Conservation (phyloP, 345 rosid species). For the Camelina hispida region DNA sequence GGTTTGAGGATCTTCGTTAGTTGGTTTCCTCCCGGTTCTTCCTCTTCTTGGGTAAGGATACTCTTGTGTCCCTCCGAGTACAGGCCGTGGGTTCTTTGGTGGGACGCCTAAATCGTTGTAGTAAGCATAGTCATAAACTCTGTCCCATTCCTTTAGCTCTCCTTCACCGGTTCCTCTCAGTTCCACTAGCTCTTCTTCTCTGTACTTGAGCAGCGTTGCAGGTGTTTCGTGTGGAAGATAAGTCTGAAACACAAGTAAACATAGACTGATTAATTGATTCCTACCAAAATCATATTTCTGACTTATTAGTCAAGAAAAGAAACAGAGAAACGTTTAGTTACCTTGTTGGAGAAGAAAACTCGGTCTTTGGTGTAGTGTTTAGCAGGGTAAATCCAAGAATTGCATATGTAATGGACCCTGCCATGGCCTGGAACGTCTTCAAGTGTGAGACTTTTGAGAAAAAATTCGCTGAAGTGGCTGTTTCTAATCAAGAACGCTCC, state of each 20-base stretch:
- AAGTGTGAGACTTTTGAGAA: conserved; percentile 69
- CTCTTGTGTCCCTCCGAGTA: conserved; percentile 75
- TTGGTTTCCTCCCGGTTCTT: conserved; percentile 71
- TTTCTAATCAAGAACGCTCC: conserved; percentile 68
- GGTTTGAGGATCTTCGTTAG: conserved; percentile 51
- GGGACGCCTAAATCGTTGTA: conserved; percentile 83
- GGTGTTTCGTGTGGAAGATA: conserved; percentile 82
- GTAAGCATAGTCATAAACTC: conserved; percentile 84
- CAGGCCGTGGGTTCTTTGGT: conserved; percentile 58
- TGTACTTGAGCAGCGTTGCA: conserved; percentile 52
- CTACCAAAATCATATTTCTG: too few relatives aligned
- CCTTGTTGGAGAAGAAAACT: conserved; percentile 85
- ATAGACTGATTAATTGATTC: background rate
- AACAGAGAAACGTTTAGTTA: conserved; percentile 14
- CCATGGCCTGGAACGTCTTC: conserved; percentile 78
- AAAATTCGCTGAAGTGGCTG: conserved; percentile 68
- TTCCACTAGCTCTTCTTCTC: conserved; percentile 63
- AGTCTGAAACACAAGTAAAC: conserved; percentile 50
- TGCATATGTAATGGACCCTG: conserved; percentile 70
- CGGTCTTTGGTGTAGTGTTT: conserved; percentile 56
- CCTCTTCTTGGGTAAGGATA: conserved; percentile 92
- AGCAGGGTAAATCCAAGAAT: conserved; percentile 89
- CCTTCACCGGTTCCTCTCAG: conserved; percentile 78
- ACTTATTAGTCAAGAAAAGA: background rate
- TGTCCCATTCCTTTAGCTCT: conserved; percentile 76